Evolutionary conservation across 768 basidiomycete genomes (phyloP), one percentile per base, ranked within the genome.

Genomic region (Pleurotus tuber-regium): DNA sequence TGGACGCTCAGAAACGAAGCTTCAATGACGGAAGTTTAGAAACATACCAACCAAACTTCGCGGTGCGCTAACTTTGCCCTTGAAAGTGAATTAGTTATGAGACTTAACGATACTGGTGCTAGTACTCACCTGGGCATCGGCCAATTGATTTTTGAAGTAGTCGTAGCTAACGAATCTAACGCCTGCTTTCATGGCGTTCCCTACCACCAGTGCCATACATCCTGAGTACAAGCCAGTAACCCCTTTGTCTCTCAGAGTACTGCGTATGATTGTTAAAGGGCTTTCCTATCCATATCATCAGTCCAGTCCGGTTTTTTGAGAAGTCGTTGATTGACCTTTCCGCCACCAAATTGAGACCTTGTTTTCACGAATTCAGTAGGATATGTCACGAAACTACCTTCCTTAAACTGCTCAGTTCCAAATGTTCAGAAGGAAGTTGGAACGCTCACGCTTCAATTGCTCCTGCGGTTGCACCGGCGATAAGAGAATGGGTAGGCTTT

Each of bases 161-260:
- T 98, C 95, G 69, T 99, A 99, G 58, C 85, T 88, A 51, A 97
- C 80, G 67, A 99, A 99, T 36, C 97, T 79, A 30, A 99, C 95
- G 3, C 95, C 97, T 1, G 97, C 97, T 73, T 99, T 99, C 58
- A 83, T 64, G 0, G 95, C 80, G 66, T 98, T 98, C 10, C 96
- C 97, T 11, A 93, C 75, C 4, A 98, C 82, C 12, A 98, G 78
- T 0, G 97, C 96, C 16, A 79, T 81, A 61, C 89, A 92, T 63
- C 95, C 94, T 0, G 93, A 90, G 59, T 99, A 99, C n/a, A 99
- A 76, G 1, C 96, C 97, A 0, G 66, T 63, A 11, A 97, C 58
- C 7, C 97, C 97, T 55, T 89, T 84, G 1, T 77, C 78, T 54
- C 77, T 74, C 24, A 96, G 51, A 0, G 95, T 98, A 24, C 84